Evolutionary conservation across 2,329 filamentous ascomycete genomes (phyloP), one percentile per base, ranked within the genome.

Genomic region (Tolypocladium paradoxum): DNA sequence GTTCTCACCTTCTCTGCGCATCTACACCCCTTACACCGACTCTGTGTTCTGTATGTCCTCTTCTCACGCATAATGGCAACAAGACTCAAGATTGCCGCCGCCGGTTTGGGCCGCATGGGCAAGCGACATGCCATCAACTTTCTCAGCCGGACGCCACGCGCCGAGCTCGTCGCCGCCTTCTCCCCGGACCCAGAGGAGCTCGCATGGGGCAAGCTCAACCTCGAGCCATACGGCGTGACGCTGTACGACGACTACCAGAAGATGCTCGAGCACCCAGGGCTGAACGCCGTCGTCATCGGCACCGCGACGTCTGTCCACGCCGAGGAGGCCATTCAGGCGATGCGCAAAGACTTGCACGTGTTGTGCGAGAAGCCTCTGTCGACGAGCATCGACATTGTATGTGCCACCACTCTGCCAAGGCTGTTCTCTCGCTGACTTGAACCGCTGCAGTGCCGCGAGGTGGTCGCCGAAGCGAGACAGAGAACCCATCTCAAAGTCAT

Each of bases 341-440:
- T 83, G 50, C 64, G 76, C 51, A 70, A 70, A 4, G 73, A 75
- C 50, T 73, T 76, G 60, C 79, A 82, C 59, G 77, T 82, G 0
- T 66, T 82, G 14, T 82, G 78, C 62, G 79, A 83, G 69, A 82
- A 82, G 69, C 79, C 78, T 2, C 62, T 81, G 48, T 77, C 74
- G 50, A 85, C 79, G n/a, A n/a, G n/a, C n/a, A n/a, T n/a, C n/a
- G n/a, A n/a, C n/a, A n/a, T n/a, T n/a, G n/a, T n/a, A n/a, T n/a
- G n/a, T n/a, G n/a, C n/a, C n/a, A n/a, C n/a, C n/a, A n/a, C n/a
- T n/a, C n/a, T n/a, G n/a, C n/a, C n/a, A n/a, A n/a, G n/a, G n/a
- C n/a, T n/a, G n/a, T n/a, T n/a, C n/a, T n/a, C n/a, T n/a, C n/a
- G n/a, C n/a, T n/a, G n/a, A n/a, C n/a, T n/a, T n/a, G n/a, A n/a